A percentile compares a stretch with the other conserved stretches of the same genome.
phyloP scores from a whole-genome alignment of 345 rosid genomes.

The Schrenkiella parvula region DNA sequence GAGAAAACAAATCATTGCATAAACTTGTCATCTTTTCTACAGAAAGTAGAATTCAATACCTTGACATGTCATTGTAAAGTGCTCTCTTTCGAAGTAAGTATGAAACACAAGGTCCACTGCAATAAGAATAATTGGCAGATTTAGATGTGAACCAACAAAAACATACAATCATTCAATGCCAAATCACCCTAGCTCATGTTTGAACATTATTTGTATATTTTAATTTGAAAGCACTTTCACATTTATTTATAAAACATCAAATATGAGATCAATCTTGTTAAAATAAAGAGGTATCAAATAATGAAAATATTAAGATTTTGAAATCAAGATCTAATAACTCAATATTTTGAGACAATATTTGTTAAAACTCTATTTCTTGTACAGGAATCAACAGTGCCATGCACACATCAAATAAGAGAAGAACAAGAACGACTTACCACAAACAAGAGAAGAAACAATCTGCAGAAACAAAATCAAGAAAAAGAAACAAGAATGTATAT shows the following conservation, averaged over 20 bases:
- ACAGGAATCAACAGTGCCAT: neutral
- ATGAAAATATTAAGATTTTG: neutral
- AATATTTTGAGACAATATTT: neutral
- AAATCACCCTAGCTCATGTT: neutral
- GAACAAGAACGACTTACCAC: slow-evolving; percentile 8
- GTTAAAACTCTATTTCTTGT: neutral
- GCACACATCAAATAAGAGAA: no score
- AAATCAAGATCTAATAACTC: neutral
- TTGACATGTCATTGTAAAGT: slow-evolving; percentile 68
- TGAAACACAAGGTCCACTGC: slow-evolving; percentile 66
- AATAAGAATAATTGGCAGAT: neutral
- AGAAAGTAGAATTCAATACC: slow-evolving; percentile 42
- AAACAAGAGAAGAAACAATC: slow-evolving; percentile 50
- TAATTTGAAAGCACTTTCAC: neutral
- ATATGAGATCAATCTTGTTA: neutral
- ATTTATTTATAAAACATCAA: neutral
- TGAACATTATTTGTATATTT: neutral
- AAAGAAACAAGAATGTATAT: neutral
- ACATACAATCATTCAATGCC: neutral
- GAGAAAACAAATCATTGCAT: slow-evolving; percentile 8
- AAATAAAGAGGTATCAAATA: neutral
- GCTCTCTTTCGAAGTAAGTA: slow-evolving; percentile 69
- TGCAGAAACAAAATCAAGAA: slow-evolving; percentile 32
- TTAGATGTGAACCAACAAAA: neutral
- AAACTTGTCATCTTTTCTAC: neutral